phyloP scores from a whole-genome alignment of 176 grass and related monocot genomes.

The Triticum timopheevii region DNA sequence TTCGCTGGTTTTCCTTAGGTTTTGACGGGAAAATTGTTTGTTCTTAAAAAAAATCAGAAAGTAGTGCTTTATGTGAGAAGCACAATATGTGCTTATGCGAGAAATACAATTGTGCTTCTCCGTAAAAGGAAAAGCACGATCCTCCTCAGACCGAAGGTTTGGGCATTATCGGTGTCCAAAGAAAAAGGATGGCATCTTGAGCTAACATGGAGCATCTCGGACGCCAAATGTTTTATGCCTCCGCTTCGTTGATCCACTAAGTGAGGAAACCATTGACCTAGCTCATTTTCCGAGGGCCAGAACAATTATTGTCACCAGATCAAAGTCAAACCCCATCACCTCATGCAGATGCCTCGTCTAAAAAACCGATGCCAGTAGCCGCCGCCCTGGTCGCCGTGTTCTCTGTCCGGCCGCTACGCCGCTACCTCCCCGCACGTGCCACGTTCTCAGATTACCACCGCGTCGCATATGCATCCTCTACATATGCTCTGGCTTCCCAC shows the following conservation, averaged over 20 bases:
- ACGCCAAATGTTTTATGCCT: conserved; percentile 2
- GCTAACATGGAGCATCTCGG: background rate
- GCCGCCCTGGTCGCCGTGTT: background rate
- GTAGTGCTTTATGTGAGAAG: too few relatives aligned
- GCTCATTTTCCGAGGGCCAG: background rate
- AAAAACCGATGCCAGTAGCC: background rate
- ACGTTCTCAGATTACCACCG: background rate
- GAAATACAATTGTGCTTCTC: too few relatives aligned
- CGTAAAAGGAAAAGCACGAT: too few relatives aligned
- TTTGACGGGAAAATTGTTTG: too few relatives aligned
- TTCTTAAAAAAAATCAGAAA: too few relatives aligned
- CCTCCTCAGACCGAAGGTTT: too few relatives aligned
- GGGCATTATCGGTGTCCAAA: too few relatives aligned
- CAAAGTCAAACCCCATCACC: conserved; percentile 27
- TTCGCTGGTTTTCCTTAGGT: too few relatives aligned
- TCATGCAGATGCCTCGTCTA: background rate
- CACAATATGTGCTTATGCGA: too few relatives aligned
- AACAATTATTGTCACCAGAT: background rate
- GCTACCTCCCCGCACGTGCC: conserved; percentile 11
- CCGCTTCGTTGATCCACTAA: too few relatives aligned
- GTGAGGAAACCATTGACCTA: background rate
- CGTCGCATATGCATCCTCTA: background rate
- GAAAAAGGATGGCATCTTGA: too few relatives aligned
- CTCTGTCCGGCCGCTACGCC: conserved; percentile 4
- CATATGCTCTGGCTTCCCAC: background rate